Evolutionary conservation across 192 early-diverging fungal species (phyloP).

Genomic region (Coemansia sp.): DNA sequence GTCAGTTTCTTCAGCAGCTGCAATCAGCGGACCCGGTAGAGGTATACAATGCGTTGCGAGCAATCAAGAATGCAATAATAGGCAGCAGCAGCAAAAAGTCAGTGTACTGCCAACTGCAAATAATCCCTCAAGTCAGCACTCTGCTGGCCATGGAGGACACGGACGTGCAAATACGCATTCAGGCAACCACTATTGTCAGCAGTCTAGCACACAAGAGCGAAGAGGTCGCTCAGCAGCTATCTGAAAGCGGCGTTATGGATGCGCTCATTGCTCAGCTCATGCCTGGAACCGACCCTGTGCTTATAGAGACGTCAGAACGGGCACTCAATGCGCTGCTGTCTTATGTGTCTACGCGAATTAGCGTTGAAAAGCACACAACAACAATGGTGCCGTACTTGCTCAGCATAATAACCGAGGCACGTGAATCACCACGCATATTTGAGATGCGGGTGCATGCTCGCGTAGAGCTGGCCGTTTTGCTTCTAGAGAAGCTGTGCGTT

Average conservation of each 20-base stretch:
- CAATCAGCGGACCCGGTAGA: conserved; percentile 41
- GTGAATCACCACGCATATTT: conserved; percentile 6
- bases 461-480: conserved; percentile 41
- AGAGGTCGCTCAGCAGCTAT: conserved; percentile 23
- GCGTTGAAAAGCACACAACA: conserved; percentile 21
- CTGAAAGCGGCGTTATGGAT: conserved; percentile 30
- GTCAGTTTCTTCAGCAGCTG: conserved; percentile 30
- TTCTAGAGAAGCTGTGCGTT: conserved; percentile 43
- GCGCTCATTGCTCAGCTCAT: conserved; percentile 39
- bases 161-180: conserved; percentile 36
- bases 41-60: conserved; percentile 42
- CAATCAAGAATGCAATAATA: conserved; percentile 50
- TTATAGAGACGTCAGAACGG: conserved; percentile 44
- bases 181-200: conserved; percentile 44
- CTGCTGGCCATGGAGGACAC: conserved; percentile 34
- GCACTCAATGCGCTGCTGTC: conserved; percentile 47
- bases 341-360: conserved; percentile 21
- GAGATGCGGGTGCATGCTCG: conserved; percentile 39
- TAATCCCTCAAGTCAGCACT: conserved; percentile 34
- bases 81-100: conserved; percentile 49
- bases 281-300: conserved; percentile 18
- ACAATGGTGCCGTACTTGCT: conserved; percentile 31
- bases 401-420: conserved; percentile 29
- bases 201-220: conserved; percentile 43
- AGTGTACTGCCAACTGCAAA: conserved; percentile 36